phyloP scores from a whole-genome alignment of 139 green algal genomes.

The Chlorella vulgaris region DNA sequence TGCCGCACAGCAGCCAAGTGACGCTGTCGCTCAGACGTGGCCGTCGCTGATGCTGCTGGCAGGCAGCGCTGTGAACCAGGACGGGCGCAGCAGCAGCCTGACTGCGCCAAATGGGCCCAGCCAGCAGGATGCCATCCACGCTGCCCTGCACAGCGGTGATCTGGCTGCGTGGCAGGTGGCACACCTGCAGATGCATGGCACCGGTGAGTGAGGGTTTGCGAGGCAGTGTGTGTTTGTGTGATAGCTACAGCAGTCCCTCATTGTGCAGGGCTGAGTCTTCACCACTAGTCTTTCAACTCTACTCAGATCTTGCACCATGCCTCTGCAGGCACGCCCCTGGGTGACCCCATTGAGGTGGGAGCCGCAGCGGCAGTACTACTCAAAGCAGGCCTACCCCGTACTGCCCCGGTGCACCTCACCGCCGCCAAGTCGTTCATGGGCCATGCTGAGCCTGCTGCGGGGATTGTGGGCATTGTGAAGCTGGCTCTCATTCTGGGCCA shows the following conservation, averaged over 20 bases:
- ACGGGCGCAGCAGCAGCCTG: constrained; percentile 61
- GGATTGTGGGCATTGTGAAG: constrained; percentile 69
- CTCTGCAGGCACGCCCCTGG: constrained; percentile 57
- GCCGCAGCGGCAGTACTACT: constrained; percentile 53
- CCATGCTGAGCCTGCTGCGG: constrained; percentile 87
- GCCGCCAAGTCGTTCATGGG: constrained; percentile 82
- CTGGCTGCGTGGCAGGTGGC: constrained; percentile 27
- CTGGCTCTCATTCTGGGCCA: constrained; percentile 45
- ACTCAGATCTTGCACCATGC: too few relatives aligned
- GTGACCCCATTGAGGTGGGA: constrained; percentile 90
- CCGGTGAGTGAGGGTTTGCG: constrained; percentile 31
- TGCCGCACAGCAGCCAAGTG: too few relatives aligned
- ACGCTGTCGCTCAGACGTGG: constrained; percentile 31
- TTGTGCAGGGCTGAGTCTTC: too few relatives aligned
- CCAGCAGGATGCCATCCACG: constrained; percentile 75
- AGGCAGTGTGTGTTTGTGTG: background rate
- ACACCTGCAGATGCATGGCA: constrained; percentile 81
- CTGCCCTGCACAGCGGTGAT: constrained; percentile 53
- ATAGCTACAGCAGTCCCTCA: too few relatives aligned
- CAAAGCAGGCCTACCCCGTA: background rate
- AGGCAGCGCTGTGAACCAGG: constrained; percentile 56
- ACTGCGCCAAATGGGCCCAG: constrained; percentile 64
- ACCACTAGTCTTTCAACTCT: background rate
- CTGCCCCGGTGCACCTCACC: constrained; percentile 58
- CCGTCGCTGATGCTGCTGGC: constrained; percentile 49